Base-by-base conservation (phyloP, 495 filamentous ascomycete species). In the Wilcoxina mikolae region DNA sequence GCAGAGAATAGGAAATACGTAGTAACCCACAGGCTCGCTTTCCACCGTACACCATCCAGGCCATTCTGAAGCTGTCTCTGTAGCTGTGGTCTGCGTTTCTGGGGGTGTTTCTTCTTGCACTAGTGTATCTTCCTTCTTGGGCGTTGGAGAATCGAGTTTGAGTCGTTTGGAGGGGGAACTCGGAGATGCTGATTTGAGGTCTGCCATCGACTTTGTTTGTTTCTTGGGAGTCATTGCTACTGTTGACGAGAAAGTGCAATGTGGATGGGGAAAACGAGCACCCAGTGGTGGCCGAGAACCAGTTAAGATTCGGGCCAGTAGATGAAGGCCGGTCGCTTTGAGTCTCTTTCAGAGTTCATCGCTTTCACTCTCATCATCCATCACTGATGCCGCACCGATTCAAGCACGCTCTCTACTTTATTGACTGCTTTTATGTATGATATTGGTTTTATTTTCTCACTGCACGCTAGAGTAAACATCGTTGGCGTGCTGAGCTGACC, bases 21-120 rank as follows among this genome's bases (percentile, higher is more conserved):
- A 18, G 25, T 4, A 50, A 65, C 77, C 65, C 69, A 88, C 87
- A 1, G 91, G 91, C 53, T 98, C 89, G 0, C 86, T 93, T 66
- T 94, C 87, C 33, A 95, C 73, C 62, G 95, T 88, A 43, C 81
- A 83, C 74, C 87, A 98, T 23, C 87, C 87, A 56, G 76, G 75
- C 82, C 82, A 86, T 29, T 49, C 46, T 20, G 22, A 10, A 11
- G 46, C 11, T 18, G 22, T 1, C 43, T 18, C 2, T 46, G 11
- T 18, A 24, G 43, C 17, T 17, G n/a, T 24, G 2, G 43, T 3
- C 22, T 46, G 43, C 11, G 43, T 18, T 11, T 10, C 43, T 46
- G 43, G 15, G n/a, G 43, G 43, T 18, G 22, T 12, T 11, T 12
- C 43, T 39, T 39, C 35, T 39, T 18, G 43, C 3, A 20, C 43